These are phyloP conservation scores for Scutellaria galericulata DNA, from an alignment of 257 asterid species.

Conservation along the genomic window DNA sequence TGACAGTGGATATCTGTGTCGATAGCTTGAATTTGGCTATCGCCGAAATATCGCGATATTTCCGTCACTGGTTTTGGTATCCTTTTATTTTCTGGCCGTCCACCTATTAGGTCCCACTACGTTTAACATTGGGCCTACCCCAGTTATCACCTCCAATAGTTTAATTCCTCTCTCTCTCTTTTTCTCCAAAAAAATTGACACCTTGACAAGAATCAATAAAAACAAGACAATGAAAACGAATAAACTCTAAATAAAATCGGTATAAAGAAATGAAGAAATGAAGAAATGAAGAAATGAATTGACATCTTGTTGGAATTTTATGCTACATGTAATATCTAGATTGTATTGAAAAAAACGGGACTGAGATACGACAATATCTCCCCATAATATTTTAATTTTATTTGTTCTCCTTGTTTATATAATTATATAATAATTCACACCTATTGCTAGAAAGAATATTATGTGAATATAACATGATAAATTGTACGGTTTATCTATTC, in stretches of 20 bases:
- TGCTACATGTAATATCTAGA: background rate
- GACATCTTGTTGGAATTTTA: constrained; percentile 9
- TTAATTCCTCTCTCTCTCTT: background rate
- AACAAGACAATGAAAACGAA: constrained; percentile 14
- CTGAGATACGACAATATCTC: background rate
- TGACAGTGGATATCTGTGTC: too few species aligned
- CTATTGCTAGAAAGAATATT: too few species aligned
- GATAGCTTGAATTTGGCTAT: too few species aligned
- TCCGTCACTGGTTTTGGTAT: constrained; percentile 12
- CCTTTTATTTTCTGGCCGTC: constrained; percentile 13
- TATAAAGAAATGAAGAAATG: background rate
- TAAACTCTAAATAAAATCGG: too few species aligned
- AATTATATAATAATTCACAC: background rate
- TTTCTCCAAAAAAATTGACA: constrained; percentile 12
- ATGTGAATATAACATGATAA: too few species aligned
- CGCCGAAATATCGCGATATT: too few species aligned
- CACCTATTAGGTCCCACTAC: constrained; percentile 28
- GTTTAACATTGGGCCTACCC: constrained; percentile 29
- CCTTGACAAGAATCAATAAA: constrained; percentile 3
- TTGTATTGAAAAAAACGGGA: constrained; percentile 7
- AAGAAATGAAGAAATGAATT: background rate
- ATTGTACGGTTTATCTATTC: too few species aligned
- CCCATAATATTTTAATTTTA: background rate
- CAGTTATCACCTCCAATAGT: background rate
- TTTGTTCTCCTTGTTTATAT: background rate